phyloP scores from a whole-genome alignment of 495 filamentous ascomycete genomes.

The Penicillium canariense region DNA sequence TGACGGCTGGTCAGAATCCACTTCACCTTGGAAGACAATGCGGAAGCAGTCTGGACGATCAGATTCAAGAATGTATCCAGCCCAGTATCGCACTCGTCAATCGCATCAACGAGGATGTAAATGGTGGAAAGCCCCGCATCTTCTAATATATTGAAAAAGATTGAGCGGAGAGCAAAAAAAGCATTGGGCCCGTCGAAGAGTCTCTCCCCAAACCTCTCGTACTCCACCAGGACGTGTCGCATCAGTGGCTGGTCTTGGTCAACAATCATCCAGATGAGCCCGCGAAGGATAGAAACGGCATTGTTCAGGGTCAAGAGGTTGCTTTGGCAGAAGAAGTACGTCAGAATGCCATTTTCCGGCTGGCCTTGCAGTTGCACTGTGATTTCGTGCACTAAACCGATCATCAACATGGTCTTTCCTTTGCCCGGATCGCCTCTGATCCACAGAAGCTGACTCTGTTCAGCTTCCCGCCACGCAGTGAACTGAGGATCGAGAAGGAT shows the following conservation, averaged over 20 bases:
- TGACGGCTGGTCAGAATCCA: constrained; percentile 32
- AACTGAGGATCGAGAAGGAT: neutral
- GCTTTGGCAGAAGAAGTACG: constrained; percentile 49
- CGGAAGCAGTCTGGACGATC: constrained; percentile 18
- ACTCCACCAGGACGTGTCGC: neutral
- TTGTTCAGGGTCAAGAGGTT: constrained; percentile 34
- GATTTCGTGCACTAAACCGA: constrained; percentile 14
- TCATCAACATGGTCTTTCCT: constrained; percentile 22
- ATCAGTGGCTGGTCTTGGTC: neutral
- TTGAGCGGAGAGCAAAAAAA: neutral
- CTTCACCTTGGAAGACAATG: constrained; percentile 19
- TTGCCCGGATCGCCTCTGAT: constrained; percentile 44
- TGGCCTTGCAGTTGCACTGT: neutral
- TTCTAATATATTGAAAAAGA: neutral
- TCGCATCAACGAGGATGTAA: constrained; percentile 18
- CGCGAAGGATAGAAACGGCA: constrained; percentile 36
- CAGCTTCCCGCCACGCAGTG: neutral
- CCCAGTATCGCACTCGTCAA: constrained; percentile 22
- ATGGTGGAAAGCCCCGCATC: neutral
- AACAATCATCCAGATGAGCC: constrained; percentile 15
- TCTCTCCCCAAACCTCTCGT: neutral
- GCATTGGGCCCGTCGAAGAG: neutral
- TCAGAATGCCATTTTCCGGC: constrained; percentile 14
- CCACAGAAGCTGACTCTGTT: constrained; percentile 24
- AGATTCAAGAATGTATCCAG: constrained; percentile 31